phyloP scores from a whole-genome alignment of 169 alveolate genomes.

The Plasmodium malariae region DNA sequence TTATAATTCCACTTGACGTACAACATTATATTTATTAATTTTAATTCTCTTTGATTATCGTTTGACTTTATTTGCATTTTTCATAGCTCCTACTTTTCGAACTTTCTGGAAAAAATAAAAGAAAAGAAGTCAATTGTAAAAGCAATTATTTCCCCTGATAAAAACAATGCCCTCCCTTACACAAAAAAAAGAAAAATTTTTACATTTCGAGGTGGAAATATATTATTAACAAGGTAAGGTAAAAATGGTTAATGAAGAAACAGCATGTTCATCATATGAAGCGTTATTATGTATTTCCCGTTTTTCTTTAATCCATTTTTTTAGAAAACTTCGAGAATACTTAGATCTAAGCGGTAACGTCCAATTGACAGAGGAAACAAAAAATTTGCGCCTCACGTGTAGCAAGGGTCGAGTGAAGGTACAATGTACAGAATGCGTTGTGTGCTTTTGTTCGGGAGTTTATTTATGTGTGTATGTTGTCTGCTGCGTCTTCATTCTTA shows the following conservation, averaged over 20 bases:
- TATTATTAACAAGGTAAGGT: slow-evolving; percentile 24
- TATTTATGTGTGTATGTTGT: too few species aligned
- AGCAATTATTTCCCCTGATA: background rate
- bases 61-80: slow-evolving; percentile 6
- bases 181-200: slow-evolving; percentile 16
- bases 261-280: background rate
- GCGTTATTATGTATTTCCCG: background rate
- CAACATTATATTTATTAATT: background rate
- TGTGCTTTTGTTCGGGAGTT: too few species aligned
- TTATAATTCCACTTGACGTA: background rate
- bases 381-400: slow-evolving; percentile 8
- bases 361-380: background rate
- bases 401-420: slow-evolving; percentile 25
- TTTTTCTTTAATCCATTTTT: background rate
- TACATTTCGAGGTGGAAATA: slow-evolving; percentile 29
- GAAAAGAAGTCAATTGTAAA: slow-evolving; percentile 20
- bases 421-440: too few species aligned
- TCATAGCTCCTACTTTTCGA: slow-evolving; percentile 31
- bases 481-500: too few species aligned
- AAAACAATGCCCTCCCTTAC: background rate
- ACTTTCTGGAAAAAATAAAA: slow-evolving; percentile 3
- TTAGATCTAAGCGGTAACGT: slow-evolving; percentile 17
- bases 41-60: background rate
- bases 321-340: slow-evolving; percentile 42
- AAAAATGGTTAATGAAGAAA: background rate